Conservation (phyloP, 2,329 filamentous ascomycete genomes). For the Penicillium frequentans region DNA sequence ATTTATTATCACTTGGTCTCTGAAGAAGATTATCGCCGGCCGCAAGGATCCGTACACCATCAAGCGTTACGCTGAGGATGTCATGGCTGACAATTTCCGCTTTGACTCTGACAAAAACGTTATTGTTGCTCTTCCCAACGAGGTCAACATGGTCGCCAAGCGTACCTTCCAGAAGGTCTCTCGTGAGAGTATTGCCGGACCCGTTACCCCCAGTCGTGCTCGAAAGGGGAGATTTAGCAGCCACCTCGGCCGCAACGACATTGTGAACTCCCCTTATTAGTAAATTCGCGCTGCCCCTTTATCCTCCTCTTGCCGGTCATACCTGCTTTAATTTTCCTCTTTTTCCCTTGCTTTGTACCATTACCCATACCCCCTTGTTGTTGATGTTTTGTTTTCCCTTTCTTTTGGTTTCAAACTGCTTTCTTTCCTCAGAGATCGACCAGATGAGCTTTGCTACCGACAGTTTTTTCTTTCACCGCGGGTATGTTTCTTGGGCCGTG, state of each 20-base stretch:
- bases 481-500: not conserved
- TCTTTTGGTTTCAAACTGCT: not conserved
- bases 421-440: not conserved
- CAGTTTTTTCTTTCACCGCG: not conserved
- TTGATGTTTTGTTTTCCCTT: conserved; percentile 15
- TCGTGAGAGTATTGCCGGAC: conserved; percentile 81
- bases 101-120: conserved; percentile 97
- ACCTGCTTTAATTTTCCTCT: conserved; percentile 3
- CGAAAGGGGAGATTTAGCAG: conserved; percentile 35
- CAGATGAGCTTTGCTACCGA: not conserved
- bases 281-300: not conserved
- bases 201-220: conserved; percentile 47
- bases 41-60: conserved; percentile 90
- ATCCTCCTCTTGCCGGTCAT: conserved; percentile 1
- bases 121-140: conserved; percentile 93
- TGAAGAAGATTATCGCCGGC: conserved; percentile 83
- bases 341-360: conserved; percentile 19
- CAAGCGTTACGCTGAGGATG: conserved; percentile 91
- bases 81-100: conserved; percentile 98
- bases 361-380: conserved; percentile 32
- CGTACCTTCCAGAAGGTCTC: conserved; percentile 83
- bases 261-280: conserved; percentile 73
- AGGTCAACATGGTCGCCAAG: conserved; percentile 96
- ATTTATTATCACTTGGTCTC: conserved; percentile 93
- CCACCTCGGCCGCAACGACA: conserved; percentile 71